Evolutionary conservation across 257 asterid genomes (phyloP), one percentile per base, ranked within the genome.

Genomic region (Jacaranda mimosifolia): DNA sequence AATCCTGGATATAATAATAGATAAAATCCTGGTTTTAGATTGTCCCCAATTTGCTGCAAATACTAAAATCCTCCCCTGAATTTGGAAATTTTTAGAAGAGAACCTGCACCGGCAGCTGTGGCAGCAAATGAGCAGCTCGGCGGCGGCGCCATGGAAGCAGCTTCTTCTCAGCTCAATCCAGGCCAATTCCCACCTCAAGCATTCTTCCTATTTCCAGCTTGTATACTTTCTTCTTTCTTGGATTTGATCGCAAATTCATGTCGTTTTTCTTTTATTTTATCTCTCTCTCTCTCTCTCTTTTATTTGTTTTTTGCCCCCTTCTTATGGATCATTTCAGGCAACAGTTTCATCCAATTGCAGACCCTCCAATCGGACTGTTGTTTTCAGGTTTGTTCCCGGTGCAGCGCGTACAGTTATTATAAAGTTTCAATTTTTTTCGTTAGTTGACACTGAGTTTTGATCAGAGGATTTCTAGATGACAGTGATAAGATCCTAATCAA

Each of bases 281-380:
- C 4, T 63, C n/a, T 18, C 38, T 56, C 59, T 36, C 26, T 1
- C 5, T n/a, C n/a, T n/a, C n/a, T n/a, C n/a, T n/a, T n/a, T n/a
- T n/a, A n/a, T 39, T 73, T 56, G 26, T 40, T n/a, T 6, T 9
- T 15, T 64, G 32, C 17, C 70, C 26, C 70, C 3, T 39, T 3
- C 17, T 56, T 56, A 69, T 76, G 60, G 68, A 17, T 74, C 6
- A 12, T 81, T 78, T 78, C 87, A 94, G 98, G 97, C 97, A 49
- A 93, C 99, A 26, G 88, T 93, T 68, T 81, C 91, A 83, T 80
- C 89, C 17, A 85, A 76, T 55, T 85, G 90, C 53, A 88, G 81
- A 43, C 98, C 99, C 65, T 89, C 94, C 32, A 95, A 95, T 83
- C 98, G 99, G 51, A 91, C 99, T n/a, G 99, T 95, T 62, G 99